Base-by-base conservation (phyloP, 1,284 basidiomycete genomes). In the Boletus smithii region DNA sequence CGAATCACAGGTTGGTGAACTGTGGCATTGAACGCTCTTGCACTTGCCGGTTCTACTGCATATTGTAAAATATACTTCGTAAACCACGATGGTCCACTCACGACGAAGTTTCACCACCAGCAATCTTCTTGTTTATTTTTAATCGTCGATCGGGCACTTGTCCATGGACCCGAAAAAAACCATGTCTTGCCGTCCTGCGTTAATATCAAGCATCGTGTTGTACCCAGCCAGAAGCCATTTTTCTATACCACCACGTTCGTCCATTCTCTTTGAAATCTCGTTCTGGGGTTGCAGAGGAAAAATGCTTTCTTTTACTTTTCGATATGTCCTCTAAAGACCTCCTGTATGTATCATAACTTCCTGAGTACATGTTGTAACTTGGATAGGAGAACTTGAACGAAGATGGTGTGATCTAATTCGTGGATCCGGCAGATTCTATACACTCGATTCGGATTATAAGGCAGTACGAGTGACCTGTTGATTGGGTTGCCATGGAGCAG, bases 1-100 rank as follows among this genome's bases (percentile, higher is more conserved):
- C 29, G 75, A 79, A 48, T 62, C 59, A 42, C 72, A 81, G 48
- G 73, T 73, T 14, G 83, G 83, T 18, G 83, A 83, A 54, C 69
- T 86, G 63, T 87, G 83, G 83, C 72, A 77, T 55, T 82, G 63
- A 69, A 56, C 49, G 51, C 33, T 40, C 39, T 31, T 31, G 18
- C 40, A 1, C 30, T 22, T 35, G 22, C 42, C 20, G 6, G 11
- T 42, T 38, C 37, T 30, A 16, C n/a, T 18, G 23, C 36, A 38
- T 18, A 37, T 34, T 17, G 24, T 41, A 47, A 49, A 48, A 2
- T 16, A n/a, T n/a, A n/a, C n/a, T 48, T 27, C 30, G 18, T 46
- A 35, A 37, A 33, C 31, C 36, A 32, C 22, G 14, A 11, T 20
- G 29, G 22, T 40, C 20, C 42, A 31, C 26, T 30, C 24, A 44